Conservation (phyloP, 1,284 basidiomycete genomes). For the Papiliotrema nemorosa region DNA sequence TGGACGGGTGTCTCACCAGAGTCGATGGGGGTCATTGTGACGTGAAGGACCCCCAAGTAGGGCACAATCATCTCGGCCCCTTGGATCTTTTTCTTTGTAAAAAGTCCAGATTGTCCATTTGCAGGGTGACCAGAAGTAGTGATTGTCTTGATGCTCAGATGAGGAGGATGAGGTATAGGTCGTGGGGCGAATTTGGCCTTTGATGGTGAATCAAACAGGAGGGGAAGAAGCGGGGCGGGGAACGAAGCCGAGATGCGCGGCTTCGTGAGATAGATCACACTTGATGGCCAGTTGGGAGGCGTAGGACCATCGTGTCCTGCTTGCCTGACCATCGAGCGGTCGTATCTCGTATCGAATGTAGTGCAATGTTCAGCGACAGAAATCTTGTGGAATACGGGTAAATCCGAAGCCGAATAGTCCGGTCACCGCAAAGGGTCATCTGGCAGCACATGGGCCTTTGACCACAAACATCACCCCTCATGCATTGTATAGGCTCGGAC, state of each 20-base stretch:
- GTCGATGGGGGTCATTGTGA: conserved; percentile 39
- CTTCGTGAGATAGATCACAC: conserved; percentile 39
- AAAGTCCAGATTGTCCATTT: conserved; percentile 75
- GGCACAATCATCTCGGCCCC: conserved; percentile 67
- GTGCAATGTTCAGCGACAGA: neutral
- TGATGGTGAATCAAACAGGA: conserved; percentile 13
- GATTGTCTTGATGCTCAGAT: conserved; percentile 44
- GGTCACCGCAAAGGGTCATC: too few species aligned
- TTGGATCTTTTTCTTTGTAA: conserved; percentile 67
- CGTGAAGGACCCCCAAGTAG: conserved; percentile 71
- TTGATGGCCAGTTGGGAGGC: conserved; percentile 44
- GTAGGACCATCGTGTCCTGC: conserved; percentile 27
- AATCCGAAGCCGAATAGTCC: neutral
- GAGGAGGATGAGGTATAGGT: conserved; percentile 26
- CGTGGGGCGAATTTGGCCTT: conserved; percentile 16
- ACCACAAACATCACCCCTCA: too few species aligned
- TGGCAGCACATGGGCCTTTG: too few species aligned
- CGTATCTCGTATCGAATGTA: too few species aligned
- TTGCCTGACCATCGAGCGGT: neutral
- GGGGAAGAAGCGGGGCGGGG: conserved; percentile 27
- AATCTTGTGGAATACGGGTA: neutral
- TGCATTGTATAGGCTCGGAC: conserved; percentile 13
- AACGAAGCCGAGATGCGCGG: conserved; percentile 39
- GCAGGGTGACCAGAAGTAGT: conserved; percentile 61
- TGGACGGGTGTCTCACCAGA: conserved; percentile 44